These are phyloP conservation scores for Triangularia setosa DNA, from an alignment of 2,329 filamentous ascomycete species.

Conservation along the genomic window DNA sequence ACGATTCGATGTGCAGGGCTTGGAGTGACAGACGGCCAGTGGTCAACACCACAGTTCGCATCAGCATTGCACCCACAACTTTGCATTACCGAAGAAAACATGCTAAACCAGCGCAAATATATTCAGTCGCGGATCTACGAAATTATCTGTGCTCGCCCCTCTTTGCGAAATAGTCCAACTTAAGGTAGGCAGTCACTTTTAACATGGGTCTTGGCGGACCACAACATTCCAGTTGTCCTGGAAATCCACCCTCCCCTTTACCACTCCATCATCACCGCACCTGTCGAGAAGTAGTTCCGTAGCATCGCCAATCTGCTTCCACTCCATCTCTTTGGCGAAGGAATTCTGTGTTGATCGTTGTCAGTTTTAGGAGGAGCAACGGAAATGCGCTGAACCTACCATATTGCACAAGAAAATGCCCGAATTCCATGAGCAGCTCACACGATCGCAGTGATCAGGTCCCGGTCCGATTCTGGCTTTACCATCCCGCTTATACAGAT, in stretches of 20 bases:
- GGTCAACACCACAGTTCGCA: no score
- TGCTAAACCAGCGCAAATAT: not conserved
- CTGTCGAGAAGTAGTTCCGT: not conserved
- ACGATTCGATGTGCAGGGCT: no score
- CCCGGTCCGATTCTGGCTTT: not conserved
- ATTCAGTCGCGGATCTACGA: not conserved
- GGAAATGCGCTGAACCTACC: not conserved
- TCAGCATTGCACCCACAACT: no score
- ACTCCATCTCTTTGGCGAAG: not conserved
- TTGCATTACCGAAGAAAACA: no score
- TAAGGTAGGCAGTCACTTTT: not conserved
- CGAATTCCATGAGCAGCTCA: not conserved
- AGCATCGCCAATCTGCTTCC: not conserved
- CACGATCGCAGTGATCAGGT: not conserved
- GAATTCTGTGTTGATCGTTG: not conserved
- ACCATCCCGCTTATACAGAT: not conserved
- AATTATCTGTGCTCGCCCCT: not conserved
- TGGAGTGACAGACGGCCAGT: no score
- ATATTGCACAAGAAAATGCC: not conserved
- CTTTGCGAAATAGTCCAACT: not conserved
- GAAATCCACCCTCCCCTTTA: not conserved
- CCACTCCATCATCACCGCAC: not conserved
- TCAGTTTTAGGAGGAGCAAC: not conserved
- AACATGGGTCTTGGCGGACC: not conserved
- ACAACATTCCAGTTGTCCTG: not conserved